Conservation (phyloP, 2,329 filamentous ascomycete species). For the Fusarium sp. region DNA sequence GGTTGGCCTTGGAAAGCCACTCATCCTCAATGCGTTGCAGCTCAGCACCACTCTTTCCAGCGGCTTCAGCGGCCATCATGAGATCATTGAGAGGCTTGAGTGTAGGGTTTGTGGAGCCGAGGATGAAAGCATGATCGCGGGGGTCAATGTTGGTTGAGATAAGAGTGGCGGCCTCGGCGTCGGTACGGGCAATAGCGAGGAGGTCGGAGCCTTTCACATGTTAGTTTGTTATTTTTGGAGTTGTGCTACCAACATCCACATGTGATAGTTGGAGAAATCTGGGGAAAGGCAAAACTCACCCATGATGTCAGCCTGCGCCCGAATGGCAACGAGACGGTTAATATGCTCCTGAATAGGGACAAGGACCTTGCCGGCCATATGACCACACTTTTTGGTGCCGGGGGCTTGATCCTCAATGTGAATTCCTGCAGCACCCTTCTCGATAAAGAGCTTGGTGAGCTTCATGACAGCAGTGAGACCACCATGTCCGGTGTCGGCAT, state of each 20-base stretch:
- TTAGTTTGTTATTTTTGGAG: conserved; percentile 18
- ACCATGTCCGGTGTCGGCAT: conserved; percentile 97
- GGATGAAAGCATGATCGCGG: conserved; percentile 93
- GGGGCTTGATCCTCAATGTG: conserved; percentile 99
- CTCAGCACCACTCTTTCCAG: conserved; percentile 82
- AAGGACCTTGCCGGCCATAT: conserved; percentile 98
- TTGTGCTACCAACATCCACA: conserved; percentile 6
- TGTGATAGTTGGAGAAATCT: conserved; percentile 32
- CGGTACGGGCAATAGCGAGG: conserved; percentile 91
- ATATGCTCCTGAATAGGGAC: conserved; percentile 98
- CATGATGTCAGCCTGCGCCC: conserved; percentile 99
- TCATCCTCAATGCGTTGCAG: conserved; percentile 93
- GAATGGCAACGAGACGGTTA: conserved; percentile 95
- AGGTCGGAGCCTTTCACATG: conserved; percentile 77
- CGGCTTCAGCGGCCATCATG: conserved; percentile 86
- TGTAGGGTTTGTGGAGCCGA: conserved; percentile 87
- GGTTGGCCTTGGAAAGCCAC: conserved; percentile 82
- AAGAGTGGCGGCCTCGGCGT: conserved; percentile 96
- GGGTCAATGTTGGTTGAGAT: conserved; percentile 97
- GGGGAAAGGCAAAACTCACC: conserved; percentile 62
- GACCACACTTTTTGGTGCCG: conserved; percentile 98
- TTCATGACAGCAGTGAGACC: conserved; percentile 99
- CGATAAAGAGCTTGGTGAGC: conserved; percentile 96
- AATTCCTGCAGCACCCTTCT: conserved; percentile 96
- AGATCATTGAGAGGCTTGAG: conserved; percentile 89